Conservation (phyloP, 2,329 filamentous ascomycete species). For the Trichothecium roseum region DNA sequence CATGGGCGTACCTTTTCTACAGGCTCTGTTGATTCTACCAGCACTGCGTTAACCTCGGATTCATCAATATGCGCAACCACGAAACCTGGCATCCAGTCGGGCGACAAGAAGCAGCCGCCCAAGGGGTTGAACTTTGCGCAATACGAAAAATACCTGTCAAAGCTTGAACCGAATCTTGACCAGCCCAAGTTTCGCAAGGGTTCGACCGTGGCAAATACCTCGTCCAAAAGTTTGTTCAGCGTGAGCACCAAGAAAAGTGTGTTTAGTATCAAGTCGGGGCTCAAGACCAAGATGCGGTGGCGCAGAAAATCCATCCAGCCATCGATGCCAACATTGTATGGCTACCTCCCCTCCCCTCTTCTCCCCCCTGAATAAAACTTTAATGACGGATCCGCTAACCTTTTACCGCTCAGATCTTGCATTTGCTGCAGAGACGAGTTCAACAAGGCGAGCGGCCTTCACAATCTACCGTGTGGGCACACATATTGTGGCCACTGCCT, state of each 20-base stretch:
- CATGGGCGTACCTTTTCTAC: constrained; percentile 35
- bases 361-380: not conserved
- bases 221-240: constrained; percentile 31
- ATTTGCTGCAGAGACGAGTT: constrained; percentile 47
- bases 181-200: constrained; percentile 29
- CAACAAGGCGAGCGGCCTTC: constrained; percentile 28
- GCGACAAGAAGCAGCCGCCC: constrained; percentile 14
- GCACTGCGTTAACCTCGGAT: constrained; percentile 29
- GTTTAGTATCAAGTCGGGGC: constrained; percentile 31
- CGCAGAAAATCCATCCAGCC: constrained; percentile 24
- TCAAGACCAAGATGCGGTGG: constrained; percentile 31
- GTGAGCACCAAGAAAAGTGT: constrained; percentile 34
- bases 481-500: constrained; percentile 47
- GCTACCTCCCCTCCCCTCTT: not conserved
- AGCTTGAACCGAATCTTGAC: constrained; percentile 30
- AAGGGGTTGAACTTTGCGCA: constrained; percentile 34
- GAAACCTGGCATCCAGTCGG: constrained; percentile 7
- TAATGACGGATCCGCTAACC: not conserved
- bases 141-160: constrained; percentile 41
- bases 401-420: constrained; percentile 33
- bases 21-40: constrained; percentile 28
- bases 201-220: constrained; percentile 16
- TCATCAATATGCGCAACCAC: constrained; percentile 26
- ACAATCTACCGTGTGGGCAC: constrained; percentile 46
- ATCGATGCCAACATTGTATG: constrained; percentile 23